Conservation (phyloP, 1,284 basidiomycete species). For the Moesziomyces sp. region DNA sequence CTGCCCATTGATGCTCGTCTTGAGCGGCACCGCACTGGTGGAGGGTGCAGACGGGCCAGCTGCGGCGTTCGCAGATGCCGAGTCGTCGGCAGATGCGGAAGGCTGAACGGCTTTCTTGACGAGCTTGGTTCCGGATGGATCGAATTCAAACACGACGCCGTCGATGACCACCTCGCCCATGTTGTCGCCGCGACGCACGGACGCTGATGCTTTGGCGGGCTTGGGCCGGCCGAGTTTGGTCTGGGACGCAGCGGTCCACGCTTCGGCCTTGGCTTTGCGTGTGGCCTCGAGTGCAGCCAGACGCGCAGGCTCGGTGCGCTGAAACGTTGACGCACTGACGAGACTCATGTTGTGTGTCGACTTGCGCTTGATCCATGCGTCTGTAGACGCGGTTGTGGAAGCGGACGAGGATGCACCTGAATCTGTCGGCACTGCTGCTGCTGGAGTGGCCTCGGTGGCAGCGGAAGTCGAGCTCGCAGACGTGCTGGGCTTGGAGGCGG, state of each 20-base stretch:
- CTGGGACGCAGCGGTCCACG: constrained; percentile 8
- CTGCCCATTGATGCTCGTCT: constrained; percentile 68
- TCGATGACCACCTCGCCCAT: constrained; percentile 70
- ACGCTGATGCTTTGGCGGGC: constrained; percentile 14
- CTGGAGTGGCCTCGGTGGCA: neutral
- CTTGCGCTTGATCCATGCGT: constrained; percentile 62
- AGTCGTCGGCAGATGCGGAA: constrained; percentile 2
- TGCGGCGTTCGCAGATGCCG: neutral
- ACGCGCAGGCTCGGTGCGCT: constrained; percentile 60
- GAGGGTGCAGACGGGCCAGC: neutral
- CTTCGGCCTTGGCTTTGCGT: constrained; percentile 39
- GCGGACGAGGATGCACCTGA: neutral
- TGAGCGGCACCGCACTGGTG: constrained; percentile 22
- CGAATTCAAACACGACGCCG: constrained; percentile 71
- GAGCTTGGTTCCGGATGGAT: constrained; percentile 70
- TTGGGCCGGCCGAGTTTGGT: constrained; percentile 5
- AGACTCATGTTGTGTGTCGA: constrained; percentile 60
- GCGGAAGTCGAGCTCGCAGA: neutral
- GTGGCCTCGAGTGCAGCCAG: constrained; percentile 54
- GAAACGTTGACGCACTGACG: constrained; percentile 52
- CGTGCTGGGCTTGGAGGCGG: neutral
- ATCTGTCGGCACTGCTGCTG: neutral
- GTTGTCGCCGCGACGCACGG: constrained; percentile 56
- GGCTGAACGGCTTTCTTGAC: constrained; percentile 63
- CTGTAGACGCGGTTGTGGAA: neutral